Conservation (phyloP, 768 basidiomycete genomes). For the Serendipita sp. region DNA sequence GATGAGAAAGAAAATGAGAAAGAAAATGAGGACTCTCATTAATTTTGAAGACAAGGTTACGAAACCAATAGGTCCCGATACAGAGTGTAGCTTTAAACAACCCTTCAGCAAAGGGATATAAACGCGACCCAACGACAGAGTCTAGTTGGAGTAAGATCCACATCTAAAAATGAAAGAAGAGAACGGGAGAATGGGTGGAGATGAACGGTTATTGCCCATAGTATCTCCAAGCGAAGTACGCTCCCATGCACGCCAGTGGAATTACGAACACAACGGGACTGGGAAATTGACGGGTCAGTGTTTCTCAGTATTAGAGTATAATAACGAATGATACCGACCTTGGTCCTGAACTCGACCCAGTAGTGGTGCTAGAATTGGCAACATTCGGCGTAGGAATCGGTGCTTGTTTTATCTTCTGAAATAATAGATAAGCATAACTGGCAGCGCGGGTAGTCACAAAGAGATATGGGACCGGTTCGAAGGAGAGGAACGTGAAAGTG, state of each 20-base stretch:
- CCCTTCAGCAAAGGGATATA: too few relatives aligned
- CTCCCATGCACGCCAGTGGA: conserved; percentile 61
- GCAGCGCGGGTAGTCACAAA: conserved; percentile 14
- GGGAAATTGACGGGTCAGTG: neutral
- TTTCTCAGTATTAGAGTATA: too few relatives aligned
- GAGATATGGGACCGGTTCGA: conserved; percentile 5
- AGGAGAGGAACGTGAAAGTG: conserved; percentile 2
- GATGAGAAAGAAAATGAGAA: too few relatives aligned
- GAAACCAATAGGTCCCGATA: too few relatives aligned
- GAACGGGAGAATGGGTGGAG: neutral
- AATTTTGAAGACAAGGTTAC: too few relatives aligned
- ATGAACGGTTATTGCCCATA: conserved; percentile 24
- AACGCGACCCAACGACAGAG: too few relatives aligned
- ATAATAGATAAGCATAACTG: conserved; percentile 20
- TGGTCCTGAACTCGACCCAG: conserved; percentile 23
- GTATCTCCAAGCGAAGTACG: conserved; percentile 77
- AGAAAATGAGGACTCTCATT: too few relatives aligned
- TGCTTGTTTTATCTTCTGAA: neutral
- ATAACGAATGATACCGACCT: conserved; percentile 33
- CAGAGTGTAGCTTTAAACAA: too few relatives aligned
- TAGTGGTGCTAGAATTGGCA: conserved; percentile 11
- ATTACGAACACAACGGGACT: conserved; percentile 65
- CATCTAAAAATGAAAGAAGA: neutral
- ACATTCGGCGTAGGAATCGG: neutral
- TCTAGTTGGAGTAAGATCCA: too few relatives aligned